phyloP scores from a whole-genome alignment of 306 rosid species.

The Sesbania bispinosa region DNA sequence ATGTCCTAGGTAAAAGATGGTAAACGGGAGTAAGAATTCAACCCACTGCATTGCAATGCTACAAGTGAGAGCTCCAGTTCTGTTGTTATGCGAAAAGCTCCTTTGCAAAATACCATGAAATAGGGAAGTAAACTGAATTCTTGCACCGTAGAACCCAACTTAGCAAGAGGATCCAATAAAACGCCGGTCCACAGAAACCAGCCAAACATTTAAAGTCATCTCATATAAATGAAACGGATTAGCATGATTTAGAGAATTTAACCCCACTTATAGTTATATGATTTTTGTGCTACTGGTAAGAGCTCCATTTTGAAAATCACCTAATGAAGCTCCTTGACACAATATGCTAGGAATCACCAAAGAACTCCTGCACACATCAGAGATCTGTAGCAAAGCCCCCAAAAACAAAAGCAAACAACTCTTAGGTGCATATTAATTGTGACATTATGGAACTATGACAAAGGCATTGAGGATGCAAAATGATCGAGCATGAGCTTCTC shows the following conservation, averaged over 20 bases:
- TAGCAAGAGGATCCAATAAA: conserved; percentile 45
- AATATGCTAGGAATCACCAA: conserved; percentile 43
- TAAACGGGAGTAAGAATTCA: conserved; percentile 42
- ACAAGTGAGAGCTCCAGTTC: conserved; percentile 52
- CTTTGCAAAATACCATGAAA: conserved; percentile 45
- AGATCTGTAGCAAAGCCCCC: conserved; percentile 67
- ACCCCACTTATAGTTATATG: conserved; percentile 44
- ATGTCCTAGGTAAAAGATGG: conserved; percentile 33
- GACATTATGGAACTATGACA: conserved; percentile 48
- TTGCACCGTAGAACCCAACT: conserved; percentile 40
- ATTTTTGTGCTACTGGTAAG: conserved; percentile 44
- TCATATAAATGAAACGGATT: conserved; percentile 39
- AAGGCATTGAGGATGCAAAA: conserved; percentile 46
- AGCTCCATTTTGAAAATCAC: conserved; percentile 46
- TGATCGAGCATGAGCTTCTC: conserved; percentile 68
- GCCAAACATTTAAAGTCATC: conserved; percentile 39
- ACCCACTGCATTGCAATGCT: conserved; percentile 56
- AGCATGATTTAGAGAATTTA: conserved; percentile 39
- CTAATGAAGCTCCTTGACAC: conserved; percentile 43
- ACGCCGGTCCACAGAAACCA: conserved; percentile 37
- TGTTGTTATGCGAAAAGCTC: conserved; percentile 36
- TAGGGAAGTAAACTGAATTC: conserved; percentile 38
- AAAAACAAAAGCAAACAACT: conserved; percentile 64
- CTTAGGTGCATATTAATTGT: conserved; percentile 56
- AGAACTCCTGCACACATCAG: conserved; percentile 43